phyloP scores from a whole-genome alignment of 495 filamentous ascomycete genomes.

The Echria macrotheca region DNA sequence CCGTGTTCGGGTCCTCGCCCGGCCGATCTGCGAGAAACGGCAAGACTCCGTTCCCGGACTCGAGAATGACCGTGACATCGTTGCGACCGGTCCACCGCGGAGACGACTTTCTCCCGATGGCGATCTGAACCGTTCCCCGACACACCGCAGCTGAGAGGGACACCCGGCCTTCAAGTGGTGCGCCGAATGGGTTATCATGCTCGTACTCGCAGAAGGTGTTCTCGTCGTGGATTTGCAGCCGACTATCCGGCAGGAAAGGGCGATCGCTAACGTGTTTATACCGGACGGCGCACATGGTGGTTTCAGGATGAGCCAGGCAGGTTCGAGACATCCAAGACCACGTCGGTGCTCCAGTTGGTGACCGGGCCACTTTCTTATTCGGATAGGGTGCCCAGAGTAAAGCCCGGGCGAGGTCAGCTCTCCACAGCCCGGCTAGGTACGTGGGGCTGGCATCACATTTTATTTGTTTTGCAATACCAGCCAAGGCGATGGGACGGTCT shows the following conservation, averaged over 20 bases:
- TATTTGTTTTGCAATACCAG: slow-evolving; percentile 13
- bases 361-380: slow-evolving; percentile 10
- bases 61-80: background rate
- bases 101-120: background rate
- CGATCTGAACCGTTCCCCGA: slow-evolving; percentile 6
- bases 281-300: background rate
- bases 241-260: slow-evolving; percentile 1
- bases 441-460: background rate
- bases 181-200: slow-evolving; percentile 5
- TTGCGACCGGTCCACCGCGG: slow-evolving; percentile 7
- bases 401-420: slow-evolving; percentile 6
- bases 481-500: slow-evolving; percentile 15
- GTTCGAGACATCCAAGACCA: slow-evolving; percentile 15
- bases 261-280: slow-evolving; percentile 13
- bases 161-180: slow-evolving; percentile 5
- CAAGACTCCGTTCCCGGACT: background rate
- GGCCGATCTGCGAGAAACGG: slow-evolving; percentile 11
- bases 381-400: slow-evolving; percentile 13
- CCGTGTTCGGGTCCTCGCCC: slow-evolving; percentile 8
- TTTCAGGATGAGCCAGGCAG: background rate
- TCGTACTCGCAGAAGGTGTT: slow-evolving; percentile 13
- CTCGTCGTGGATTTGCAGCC: slow-evolving; percentile 5
- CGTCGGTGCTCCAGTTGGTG: background rate
- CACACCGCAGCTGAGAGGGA: background rate
- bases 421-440: slow-evolving; percentile 16